Base-by-base conservation (phyloP, 2,329 filamentous ascomycete species). In the Cladorrhinum sp. region DNA sequence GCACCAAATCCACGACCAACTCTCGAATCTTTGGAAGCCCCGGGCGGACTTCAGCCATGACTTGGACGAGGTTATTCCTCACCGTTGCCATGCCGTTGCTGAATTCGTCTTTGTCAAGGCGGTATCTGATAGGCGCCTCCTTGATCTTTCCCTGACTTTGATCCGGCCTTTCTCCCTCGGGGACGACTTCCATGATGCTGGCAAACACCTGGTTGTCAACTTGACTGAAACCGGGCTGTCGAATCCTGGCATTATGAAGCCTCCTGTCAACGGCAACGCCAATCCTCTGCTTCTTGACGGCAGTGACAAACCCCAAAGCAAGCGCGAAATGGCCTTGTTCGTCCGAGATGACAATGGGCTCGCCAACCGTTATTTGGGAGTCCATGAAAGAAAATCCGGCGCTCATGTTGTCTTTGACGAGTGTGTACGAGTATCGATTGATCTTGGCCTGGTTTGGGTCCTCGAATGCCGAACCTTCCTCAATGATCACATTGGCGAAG, bases 81-180 rank as follows among this genome's bases (percentile, higher is more conserved):
- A 96, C 91, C 28, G 90, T 89, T 2, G 95, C 92, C 91, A 99
- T 96, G 60, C 95, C 95, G 69, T 96, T 98, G 75, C 92, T 96
- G 75, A 99, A 99, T 71, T 99, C 95, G 69, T 99, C 95, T 73
- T 97, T 97, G 75, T 99, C 95, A 3, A 99, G 80, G 23, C 95
- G 89, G 69, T 96, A 99, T 54, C 86, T 80, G 5, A 89, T 77
- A 3, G 84, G 84, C 3, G 82, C 73, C 60, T 81, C 78, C 61
- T 81, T 79, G 65, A 80, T 79, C 66, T 79, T 82, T 26, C 76
- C 79, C 46, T 83, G 74, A 4, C 81, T 79, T 60, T 84, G 77
- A 36, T 83, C 77, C 23, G 80, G 76, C 0, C 76, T 76, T 36
- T 78, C 79, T 1, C 81, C 84, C 67, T 86, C 82, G 4, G 80